These are phyloP conservation scores for Austroboletus novae-zelandiae DNA, from an alignment of 1,284 basidiomycete genomes.

Conservation along the genomic window DNA sequence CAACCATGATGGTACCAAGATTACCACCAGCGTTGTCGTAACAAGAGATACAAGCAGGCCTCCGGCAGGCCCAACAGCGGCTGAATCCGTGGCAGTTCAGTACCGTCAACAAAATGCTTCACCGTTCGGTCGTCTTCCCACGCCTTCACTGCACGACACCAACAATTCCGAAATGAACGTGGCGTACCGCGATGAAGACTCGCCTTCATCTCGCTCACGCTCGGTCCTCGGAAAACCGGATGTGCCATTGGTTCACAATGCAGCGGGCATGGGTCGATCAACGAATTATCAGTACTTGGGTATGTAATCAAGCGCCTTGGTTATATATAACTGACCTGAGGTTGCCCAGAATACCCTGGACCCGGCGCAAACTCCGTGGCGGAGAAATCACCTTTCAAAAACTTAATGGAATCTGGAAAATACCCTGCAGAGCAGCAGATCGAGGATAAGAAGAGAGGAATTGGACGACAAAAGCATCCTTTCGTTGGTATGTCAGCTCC, in stretches of 20 bases:
- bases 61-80: slow-evolving; percentile 18
- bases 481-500: slow-evolving; percentile 53
- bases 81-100: slow-evolving; percentile 27
- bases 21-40: slow-evolving; percentile 21
- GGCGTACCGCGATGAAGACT: slow-evolving; percentile 29
- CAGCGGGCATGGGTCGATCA: slow-evolving; percentile 39
- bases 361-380: slow-evolving; percentile 33
- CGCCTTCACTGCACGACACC: slow-evolving; percentile 12
- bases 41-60: slow-evolving; percentile 6
- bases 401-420: slow-evolving; percentile 44
- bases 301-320: slow-evolving; percentile 27
- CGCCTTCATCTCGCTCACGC: slow-evolving; percentile 14
- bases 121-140: slow-evolving; percentile 14
- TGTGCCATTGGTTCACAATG: slow-evolving; percentile 41
- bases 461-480: slow-evolving; percentile 81
- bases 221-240: too few relatives aligned
- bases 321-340: neutral
- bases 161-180: slow-evolving; percentile 3
- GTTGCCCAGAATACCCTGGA: slow-evolving; percentile 56
- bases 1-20: slow-evolving; percentile 19
- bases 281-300: slow-evolving; percentile 54
- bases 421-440: slow-evolving; percentile 81
- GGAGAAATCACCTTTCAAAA: slow-evolving; percentile 42
- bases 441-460: slow-evolving; percentile 79
- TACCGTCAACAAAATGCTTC: slow-evolving; percentile 22